phyloP scores from a whole-genome alignment of 768 basidiomycete species.

The Tylopilus vinaceipallidus region DNA sequence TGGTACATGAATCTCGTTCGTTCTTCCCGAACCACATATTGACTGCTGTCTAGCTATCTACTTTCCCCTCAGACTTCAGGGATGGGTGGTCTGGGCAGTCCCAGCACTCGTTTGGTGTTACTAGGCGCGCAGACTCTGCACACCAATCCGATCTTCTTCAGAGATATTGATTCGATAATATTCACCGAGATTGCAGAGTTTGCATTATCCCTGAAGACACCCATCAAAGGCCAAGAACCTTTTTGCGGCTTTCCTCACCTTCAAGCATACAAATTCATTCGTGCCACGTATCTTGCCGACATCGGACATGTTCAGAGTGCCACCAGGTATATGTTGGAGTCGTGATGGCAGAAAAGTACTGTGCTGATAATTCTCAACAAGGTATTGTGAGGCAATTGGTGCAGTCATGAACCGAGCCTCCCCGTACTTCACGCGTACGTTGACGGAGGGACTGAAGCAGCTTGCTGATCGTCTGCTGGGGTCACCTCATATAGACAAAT shows the following conservation, averaged over 20 bases:
- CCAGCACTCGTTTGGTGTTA: conserved; percentile 65
- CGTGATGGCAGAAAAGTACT: neutral
- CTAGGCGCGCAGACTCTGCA: conserved; percentile 68
- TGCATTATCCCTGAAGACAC: conserved; percentile 71
- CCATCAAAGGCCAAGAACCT: conserved; percentile 80
- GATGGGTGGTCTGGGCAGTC: conserved; percentile 67
- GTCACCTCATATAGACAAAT: conserved; percentile 70
- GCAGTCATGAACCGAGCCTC: conserved; percentile 60
- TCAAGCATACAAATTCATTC: conserved; percentile 83
- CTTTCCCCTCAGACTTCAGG: conserved; percentile 80
- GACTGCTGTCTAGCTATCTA: conserved; percentile 58
- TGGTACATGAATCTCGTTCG: conserved; percentile 54
- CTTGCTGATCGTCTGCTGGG: conserved; percentile 78
- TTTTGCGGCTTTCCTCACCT: conserved; percentile 82
- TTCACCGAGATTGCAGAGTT: conserved; percentile 93
- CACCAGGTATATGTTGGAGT: conserved; percentile 50
- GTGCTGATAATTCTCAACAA: conserved; percentile 39
- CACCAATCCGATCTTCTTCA: conserved; percentile 47
- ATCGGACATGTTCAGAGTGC: conserved; percentile 76
- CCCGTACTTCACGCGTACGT: conserved; percentile 60
- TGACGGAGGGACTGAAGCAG: conserved; percentile 73
- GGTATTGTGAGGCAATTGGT: conserved; percentile 92
- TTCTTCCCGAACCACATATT: neutral
- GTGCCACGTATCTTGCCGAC: conserved; percentile 76
- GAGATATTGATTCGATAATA: conserved; percentile 73